A percentile compares a stretch with the other conserved stretches of the same genome.
These are phyloP conservation scores for Zangia roseola DNA, from an alignment of 768 basidiomycete species.

Conservation along the genomic window DNA sequence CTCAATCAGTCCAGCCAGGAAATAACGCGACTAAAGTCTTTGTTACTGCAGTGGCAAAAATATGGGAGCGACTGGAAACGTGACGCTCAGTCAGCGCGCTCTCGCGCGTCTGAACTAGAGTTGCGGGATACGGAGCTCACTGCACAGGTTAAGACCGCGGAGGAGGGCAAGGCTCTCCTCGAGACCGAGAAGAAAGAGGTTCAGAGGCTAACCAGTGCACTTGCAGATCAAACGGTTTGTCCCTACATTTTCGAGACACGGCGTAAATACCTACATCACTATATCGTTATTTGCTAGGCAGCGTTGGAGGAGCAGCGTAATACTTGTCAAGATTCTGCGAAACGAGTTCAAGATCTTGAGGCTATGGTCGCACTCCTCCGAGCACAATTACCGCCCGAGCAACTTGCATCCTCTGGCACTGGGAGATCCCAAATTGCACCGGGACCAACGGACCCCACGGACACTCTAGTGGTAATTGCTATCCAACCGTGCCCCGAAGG, in stretches of 20 bases:
- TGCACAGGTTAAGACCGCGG: constrained; percentile 9
- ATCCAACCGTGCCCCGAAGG: not conserved
- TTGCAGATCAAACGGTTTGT: constrained; percentile 24
- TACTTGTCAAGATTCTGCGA: constrained; percentile 9
- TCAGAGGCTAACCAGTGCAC: constrained; percentile 11
- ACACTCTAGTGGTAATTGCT: constrained; percentile 12
- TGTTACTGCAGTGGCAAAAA: constrained; percentile 24
- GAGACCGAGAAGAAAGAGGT: constrained; percentile 15
- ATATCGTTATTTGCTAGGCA: constrained; percentile 10
- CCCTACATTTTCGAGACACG: not conserved
- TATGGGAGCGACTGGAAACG: constrained; percentile 27
- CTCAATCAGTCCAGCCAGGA: constrained; percentile 17
- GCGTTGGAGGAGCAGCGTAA: constrained; percentile 12
- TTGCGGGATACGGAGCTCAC: constrained; percentile 9
- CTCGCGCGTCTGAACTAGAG: constrained; percentile 12
- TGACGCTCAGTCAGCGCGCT: constrained; percentile 15
- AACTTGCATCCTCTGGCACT: constrained; percentile 16
- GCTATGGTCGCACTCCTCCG: constrained; percentile 14
- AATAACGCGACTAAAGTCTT: constrained; percentile 16
- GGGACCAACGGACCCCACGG: not conserved
- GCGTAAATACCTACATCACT: not conserved
- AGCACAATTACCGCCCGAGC: constrained; percentile 17
- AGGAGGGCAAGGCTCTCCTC: constrained; percentile 6
- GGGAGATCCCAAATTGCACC: not conserved
- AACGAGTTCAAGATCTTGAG: constrained; percentile 19